Evolutionary conservation across 2,329 filamentous ascomycete species (phyloP), one percentile per base, ranked within the genome.

Genomic region (Colletotrichum shisoi): DNA sequence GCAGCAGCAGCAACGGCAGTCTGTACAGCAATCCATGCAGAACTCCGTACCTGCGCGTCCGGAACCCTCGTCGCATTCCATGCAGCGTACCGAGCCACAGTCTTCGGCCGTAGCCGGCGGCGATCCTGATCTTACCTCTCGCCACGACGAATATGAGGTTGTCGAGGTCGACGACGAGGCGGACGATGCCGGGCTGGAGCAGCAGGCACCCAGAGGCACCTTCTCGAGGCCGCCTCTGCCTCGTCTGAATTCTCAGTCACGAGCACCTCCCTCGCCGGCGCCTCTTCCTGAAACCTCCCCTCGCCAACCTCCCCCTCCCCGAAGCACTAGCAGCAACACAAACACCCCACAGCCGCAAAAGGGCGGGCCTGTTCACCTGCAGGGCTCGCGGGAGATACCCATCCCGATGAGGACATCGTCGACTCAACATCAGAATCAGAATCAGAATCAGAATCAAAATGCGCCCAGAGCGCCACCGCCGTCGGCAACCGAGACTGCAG

Each of bases 171-270:
- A 70, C 8, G 63, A 70, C 13, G 45, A 34, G 31, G 31, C 31
- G 31, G 9, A 45, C 1, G 63, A 48, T 31, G 45, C 51, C 19
- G 56, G 63, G 21, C 40, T 39, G 12, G 63, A 67, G 21, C 62
- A 67, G 21, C 62, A 68, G 57, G 66, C 42, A 8, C 66, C 53
- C 24, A 68, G 53, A 57, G 40, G 42, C 48, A 45, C 52, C 39
- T 57, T 57, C 56, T 48, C 45, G 3, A 40, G 61, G 40, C 67
- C 52, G 24, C 58, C 62, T 46, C 44, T 70, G 15, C 69, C 69
- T 49, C 67, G 69, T 61, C 60, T 70, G 48, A 70, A 64, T 31
- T 70, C 69, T 11, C 65, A 67, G 54, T 70, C 69, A 11, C 57
- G 69, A 46, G 57, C 69, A 21, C 49, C 67, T 51, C 37, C 67